These are phyloP conservation scores for Zygosaccharomyces bailii DNA, from an alignment of 805 yeast genomes.

Conservation along the genomic window DNA sequence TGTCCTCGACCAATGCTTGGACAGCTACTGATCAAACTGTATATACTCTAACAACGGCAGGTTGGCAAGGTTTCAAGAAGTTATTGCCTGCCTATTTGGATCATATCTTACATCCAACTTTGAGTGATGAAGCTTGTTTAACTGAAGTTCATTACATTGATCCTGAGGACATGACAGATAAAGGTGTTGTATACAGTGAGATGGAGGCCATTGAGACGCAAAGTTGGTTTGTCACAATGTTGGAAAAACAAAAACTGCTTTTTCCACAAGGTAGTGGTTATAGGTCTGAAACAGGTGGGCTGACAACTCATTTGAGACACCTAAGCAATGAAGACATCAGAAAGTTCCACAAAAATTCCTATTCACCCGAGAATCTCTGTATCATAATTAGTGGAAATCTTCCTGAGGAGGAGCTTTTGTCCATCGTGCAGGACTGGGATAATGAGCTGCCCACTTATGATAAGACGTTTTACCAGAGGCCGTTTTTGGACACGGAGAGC, in stretches of 20 bases:
- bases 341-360: slow-evolving; percentile 64
- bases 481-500: slow-evolving; percentile 65
- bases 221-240: slow-evolving; percentile 60
- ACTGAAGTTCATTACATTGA: slow-evolving; percentile 96
- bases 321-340: slow-evolving; percentile 72
- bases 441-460: slow-evolving; percentile 43
- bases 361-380: slow-evolving; percentile 81
- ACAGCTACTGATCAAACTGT: slow-evolving; percentile 95
- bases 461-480: slow-evolving; percentile 47
- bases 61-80: slow-evolving; percentile 89
- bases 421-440: slow-evolving; percentile 61
- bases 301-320: slow-evolving; percentile 68
- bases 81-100: slow-evolving; percentile 87
- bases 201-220: slow-evolving; percentile 92
- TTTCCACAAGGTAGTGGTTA: slow-evolving; percentile 69
- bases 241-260: slow-evolving; percentile 57
- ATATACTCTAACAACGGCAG: slow-evolving; percentile 86
- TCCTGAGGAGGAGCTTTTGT: slow-evolving; percentile 67
- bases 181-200: slow-evolving; percentile 95
- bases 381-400: slow-evolving; percentile 82
- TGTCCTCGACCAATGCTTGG: slow-evolving; percentile 93
- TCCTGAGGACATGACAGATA: slow-evolving; percentile 75
- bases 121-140: slow-evolving; percentile 84
- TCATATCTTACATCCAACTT: slow-evolving; percentile 77
- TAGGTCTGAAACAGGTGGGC: slow-evolving; percentile 91